A percentile compares a stretch with the other conserved stretches of the same genome.
These are phyloP conservation scores for Phylloporus rhodoxanthus DNA, from an alignment of 768 basidiomycete genomes.

Conservation along the genomic window DNA sequence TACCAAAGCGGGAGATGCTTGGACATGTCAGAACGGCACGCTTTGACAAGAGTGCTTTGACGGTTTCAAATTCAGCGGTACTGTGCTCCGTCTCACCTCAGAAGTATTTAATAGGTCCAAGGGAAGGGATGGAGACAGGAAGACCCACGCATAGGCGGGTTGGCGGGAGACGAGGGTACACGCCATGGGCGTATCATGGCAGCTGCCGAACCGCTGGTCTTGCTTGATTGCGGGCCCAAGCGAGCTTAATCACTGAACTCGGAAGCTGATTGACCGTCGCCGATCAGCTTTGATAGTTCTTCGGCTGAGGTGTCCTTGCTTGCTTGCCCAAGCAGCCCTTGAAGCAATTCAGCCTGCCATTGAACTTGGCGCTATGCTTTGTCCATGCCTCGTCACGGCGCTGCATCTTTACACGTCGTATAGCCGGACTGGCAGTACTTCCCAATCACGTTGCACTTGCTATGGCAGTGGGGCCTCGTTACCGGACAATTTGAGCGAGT, in stretches of 20 bases:
- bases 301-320: too few relatives aligned
- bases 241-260: neutral
- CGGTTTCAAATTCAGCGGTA: constrained; percentile 6
- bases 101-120: constrained; percentile 1
- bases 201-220: constrained; percentile 10
- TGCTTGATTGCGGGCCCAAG: constrained; percentile 16
- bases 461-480: neutral
- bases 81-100: constrained; percentile 10
- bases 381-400: neutral
- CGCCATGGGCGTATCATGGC: constrained; percentile 1
- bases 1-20: constrained; percentile 18
- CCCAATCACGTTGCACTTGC: neutral
- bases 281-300: neutral
- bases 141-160: neutral
- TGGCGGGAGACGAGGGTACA: neutral
- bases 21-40: constrained; percentile 4
- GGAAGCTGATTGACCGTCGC: neutral
- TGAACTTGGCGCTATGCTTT: neutral
- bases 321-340: too few relatives aligned
- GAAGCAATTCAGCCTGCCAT: neutral
- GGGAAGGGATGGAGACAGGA: neutral
- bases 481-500: neutral
- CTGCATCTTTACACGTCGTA: neutral
- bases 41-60: constrained; percentile 11
- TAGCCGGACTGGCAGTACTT: too few relatives aligned